phyloP scores from a whole-genome alignment of 176 grass and related monocot species.

The Rhynchospora tenuis region DNA sequence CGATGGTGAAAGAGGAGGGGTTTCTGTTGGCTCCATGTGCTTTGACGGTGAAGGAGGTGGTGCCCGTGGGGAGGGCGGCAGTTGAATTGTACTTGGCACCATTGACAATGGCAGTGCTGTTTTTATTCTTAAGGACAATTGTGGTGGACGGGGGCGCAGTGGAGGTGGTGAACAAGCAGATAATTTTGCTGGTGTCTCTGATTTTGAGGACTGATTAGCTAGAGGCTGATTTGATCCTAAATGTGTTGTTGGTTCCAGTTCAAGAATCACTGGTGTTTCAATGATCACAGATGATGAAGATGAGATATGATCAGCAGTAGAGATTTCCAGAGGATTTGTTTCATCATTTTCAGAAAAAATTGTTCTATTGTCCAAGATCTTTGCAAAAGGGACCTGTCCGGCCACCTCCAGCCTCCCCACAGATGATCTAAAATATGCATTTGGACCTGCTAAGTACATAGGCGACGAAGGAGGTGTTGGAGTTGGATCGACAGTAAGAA shows the following conservation, averaged over 20 bases:
- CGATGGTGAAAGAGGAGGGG: slow-evolving; percentile 18
- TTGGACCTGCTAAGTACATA: neutral
- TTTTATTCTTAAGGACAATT: neutral
- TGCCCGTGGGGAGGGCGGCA: neutral
- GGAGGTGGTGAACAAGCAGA: neutral
- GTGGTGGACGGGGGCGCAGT: neutral
- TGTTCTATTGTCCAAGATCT: slow-evolving; percentile 8
- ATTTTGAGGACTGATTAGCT: neutral
- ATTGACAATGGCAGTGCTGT: neutral
- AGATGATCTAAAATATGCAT: neutral
- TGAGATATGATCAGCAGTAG: neutral
- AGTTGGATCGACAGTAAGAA: slow-evolving; percentile 15
- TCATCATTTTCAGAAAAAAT: neutral
- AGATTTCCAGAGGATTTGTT: neutral
- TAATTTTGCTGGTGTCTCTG: neutral
- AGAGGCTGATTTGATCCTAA: neutral
- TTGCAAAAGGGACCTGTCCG: slow-evolving; percentile 1
- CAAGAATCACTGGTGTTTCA: slow-evolving; percentile 2
- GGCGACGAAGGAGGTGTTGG: slow-evolving; percentile 28
- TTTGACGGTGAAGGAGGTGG: neutral
- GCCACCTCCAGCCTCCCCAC: neutral
- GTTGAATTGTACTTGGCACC: neutral
- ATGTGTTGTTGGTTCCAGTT: neutral
- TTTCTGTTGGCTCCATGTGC: neutral
- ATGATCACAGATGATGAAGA: neutral